phyloP scores from a whole-genome alignment of 1,284 basidiomycete species.

The Bondarzewia mesenterica region DNA sequence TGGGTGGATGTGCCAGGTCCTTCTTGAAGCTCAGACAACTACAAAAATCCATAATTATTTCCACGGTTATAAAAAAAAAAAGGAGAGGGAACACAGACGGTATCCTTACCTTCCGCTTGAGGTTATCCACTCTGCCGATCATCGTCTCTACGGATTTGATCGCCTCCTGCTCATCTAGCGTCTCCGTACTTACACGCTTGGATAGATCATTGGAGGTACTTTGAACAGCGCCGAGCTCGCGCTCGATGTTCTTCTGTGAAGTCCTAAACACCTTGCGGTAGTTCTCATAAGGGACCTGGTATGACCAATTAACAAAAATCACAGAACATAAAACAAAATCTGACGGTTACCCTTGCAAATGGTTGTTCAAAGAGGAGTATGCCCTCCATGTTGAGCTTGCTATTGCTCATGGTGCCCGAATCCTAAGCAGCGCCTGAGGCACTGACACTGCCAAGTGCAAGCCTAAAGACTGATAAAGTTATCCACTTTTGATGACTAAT shows the following conservation, averaged over 20 bases:
- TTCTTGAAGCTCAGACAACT: slow-evolving; percentile 68
- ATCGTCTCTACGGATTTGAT: slow-evolving; percentile 63
- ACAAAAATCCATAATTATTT: background rate
- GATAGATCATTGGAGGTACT: slow-evolving; percentile 46
- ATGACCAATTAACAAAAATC: background rate
- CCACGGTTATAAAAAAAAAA: slow-evolving; percentile 4
- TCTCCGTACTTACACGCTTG: slow-evolving; percentile 31
- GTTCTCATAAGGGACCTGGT: slow-evolving; percentile 78
- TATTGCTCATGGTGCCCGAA: slow-evolving; percentile 30
- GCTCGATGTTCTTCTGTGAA: slow-evolving; percentile 73
- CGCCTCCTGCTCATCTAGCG: slow-evolving; percentile 40
- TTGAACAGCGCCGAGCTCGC: slow-evolving; percentile 61
- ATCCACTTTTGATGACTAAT: too few relatives aligned
- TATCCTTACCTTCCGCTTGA: slow-evolving; percentile 73
- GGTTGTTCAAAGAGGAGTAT: slow-evolving; percentile 85
- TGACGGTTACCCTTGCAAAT: slow-evolving; percentile 56
- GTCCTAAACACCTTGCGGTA: slow-evolving; percentile 79
- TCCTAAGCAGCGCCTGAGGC: too few relatives aligned
- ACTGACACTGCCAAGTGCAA: too few relatives aligned
- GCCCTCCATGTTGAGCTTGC: slow-evolving; percentile 64
- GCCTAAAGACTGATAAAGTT: too few relatives aligned
- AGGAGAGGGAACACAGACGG: background rate
- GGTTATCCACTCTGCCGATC: slow-evolving; percentile 63
- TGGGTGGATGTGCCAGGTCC: slow-evolving; percentile 59
- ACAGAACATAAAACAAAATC: background rate